phyloP scores from a whole-genome alignment of 208 protist genomes.

The Porcisia hertigi region DNA sequence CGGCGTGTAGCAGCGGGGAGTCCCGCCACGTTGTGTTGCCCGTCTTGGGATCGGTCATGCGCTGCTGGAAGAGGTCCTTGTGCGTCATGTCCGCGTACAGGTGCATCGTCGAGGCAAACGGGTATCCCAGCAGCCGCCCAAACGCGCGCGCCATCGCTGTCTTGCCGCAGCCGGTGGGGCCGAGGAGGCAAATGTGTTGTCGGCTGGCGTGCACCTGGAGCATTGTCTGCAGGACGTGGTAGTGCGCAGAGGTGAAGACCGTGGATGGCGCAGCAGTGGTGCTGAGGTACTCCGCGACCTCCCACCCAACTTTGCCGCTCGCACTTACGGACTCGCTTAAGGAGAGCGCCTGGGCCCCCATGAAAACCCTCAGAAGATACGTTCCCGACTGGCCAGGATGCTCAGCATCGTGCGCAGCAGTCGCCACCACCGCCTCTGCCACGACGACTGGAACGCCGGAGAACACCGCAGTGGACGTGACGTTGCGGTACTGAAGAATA shows the following conservation, averaged over 20 bases:
- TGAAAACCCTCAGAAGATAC: constrained; percentile 51
- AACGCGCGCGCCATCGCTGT: constrained; percentile 79
- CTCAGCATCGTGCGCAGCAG: constrained; percentile 26
- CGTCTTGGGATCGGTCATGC: constrained; percentile 72
- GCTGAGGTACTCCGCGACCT: constrained; percentile 19
- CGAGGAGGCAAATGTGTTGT: constrained; percentile 85
- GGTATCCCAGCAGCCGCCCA: constrained; percentile 70
- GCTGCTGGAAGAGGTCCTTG: constrained; percentile 94
- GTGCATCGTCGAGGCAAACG: constrained; percentile 68
- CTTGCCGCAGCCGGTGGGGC: constrained; percentile 91
- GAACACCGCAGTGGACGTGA: constrained; percentile 18
- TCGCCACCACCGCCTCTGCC: constrained; percentile 60
- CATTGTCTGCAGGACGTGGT: constrained; percentile 75
- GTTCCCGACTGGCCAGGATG: constrained; percentile 34
- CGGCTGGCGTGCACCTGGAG: constrained; percentile 70
- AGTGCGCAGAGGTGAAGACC: constrained; percentile 64
- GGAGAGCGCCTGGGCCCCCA: constrained; percentile 41
- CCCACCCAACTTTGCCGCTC: background rate
- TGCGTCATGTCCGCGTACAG: constrained; percentile 94
- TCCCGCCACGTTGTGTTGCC: constrained; percentile 92
- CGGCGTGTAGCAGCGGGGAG: constrained; percentile 84
- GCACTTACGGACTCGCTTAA: background rate
- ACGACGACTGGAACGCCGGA: constrained; percentile 39
- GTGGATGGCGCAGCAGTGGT: constrained; percentile 31
- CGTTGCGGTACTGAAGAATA: constrained; percentile 24